A percentile compares a stretch with the other conserved stretches of the same genome.
Conservation (phyloP, 805 yeast species). For the Teunomyces tritomae region DNA sequence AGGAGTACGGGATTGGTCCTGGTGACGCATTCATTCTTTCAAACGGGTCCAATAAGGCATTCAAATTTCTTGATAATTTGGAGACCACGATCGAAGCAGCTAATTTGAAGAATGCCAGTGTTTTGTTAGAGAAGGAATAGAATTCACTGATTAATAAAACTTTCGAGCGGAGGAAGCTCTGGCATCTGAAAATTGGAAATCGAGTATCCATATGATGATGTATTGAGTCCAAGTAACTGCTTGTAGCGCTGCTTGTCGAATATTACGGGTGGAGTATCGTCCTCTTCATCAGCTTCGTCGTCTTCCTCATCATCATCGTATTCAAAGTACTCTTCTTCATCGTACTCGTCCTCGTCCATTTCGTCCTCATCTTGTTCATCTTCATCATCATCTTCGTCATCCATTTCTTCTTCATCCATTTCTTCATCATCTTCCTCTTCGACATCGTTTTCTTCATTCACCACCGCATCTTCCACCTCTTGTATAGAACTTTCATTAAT, state of each 20-base stretch:
- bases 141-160: conserved; percentile 10
- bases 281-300: conserved; percentile 6
- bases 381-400: conserved; percentile 1
- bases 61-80: conserved; percentile 57
- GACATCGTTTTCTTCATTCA: conserved; percentile 1
- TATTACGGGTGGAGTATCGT: neutral
- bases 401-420: neutral
- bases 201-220: neutral
- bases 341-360: conserved; percentile 5
- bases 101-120: conserved; percentile 78
- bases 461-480: conserved; percentile 1
- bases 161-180: conserved; percentile 25
- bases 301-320: conserved; percentile 12
- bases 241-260: conserved; percentile 1
- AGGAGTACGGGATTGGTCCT: conserved; percentile 50
- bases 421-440: neutral
- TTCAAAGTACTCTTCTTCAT: conserved; percentile 10
- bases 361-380: conserved; percentile 1
- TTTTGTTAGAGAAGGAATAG: conserved; percentile 54
- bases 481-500: conserved; percentile 2
- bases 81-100: conserved; percentile 65
- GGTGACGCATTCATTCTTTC: conserved; percentile 31
- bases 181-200: conserved; percentile 1
- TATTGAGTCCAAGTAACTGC: conserved; percentile 17
- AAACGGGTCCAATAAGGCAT: conserved; percentile 33